phyloP scores from a whole-genome alignment of 176 grass and related monocot genomes.

The Hsuehochloa calcarea region DNA sequence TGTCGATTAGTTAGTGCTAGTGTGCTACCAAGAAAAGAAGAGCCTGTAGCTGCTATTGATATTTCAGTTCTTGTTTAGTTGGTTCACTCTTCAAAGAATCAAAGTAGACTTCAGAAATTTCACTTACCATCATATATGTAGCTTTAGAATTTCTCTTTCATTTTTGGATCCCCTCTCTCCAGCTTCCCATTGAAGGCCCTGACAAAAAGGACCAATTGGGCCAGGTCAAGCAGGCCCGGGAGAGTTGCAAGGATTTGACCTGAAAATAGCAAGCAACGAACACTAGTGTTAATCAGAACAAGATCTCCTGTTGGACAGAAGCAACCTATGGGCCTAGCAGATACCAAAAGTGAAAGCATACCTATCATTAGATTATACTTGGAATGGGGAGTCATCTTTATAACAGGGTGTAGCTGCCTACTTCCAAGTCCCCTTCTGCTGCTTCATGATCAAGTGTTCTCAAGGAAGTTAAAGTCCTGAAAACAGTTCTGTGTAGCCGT shows the following conservation, averaged over 20 bases:
- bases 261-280: conserved; percentile 11
- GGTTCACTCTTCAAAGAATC: background rate
- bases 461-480: background rate
- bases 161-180: background rate
- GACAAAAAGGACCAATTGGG: conserved; percentile 11
- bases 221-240: conserved; percentile 20
- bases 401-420: conserved; percentile 1
- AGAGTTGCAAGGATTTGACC: conserved; percentile 20
- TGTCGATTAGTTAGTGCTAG: background rate
- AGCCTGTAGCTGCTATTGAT: background rate
- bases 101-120: background rate
- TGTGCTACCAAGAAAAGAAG: background rate
- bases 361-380: conserved; percentile 7
- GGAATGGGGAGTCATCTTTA: background rate
- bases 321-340: conserved; percentile 26
- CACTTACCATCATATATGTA: background rate
- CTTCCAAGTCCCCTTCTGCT: background rate
- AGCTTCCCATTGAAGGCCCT: background rate
- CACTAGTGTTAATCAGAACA: conserved; percentile 17
- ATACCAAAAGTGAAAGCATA: conserved; percentile 32
- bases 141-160: background rate
- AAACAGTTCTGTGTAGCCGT: background rate
- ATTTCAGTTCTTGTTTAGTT: conserved; percentile 14
- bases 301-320: conserved; percentile 32
- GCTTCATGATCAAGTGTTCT: conserved; percentile 22